Base-by-base conservation (phyloP, 2,329 filamentous ascomycete species). In the Camillea tinctor region DNA sequence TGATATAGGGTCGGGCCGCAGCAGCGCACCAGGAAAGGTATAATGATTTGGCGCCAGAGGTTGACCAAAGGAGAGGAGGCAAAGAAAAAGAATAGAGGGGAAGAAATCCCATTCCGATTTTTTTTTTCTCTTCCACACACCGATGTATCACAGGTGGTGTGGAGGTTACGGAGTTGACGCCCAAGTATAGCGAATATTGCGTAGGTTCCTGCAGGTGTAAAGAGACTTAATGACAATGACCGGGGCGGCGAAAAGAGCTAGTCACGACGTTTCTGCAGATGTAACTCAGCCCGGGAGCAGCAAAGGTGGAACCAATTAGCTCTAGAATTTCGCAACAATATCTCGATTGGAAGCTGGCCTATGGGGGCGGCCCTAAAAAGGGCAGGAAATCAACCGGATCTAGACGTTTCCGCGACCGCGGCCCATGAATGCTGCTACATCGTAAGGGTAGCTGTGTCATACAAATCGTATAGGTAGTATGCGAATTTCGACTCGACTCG, bases 151-250 rank as follows among this genome's bases (percentile, higher is more conserved):
- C 23, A 64, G 61, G 62, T 62, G 51, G 49, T 54, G 62, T 62
- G 60, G 61, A 63, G 55, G 15, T 54, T 40, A 40, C 58, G 58
- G 57, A 64, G 64, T 63, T 66, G 36, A 17, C 62, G 64, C 62
- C 60, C 58, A 62, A 40, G 52, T 44, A 56, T 56, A 58, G 56
- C 54, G 56, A 60, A 61, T 56, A 54, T 22, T 59, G 59, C 58
- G 59, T 59, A 58, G n/a, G 63, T 64, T 64, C 61, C 65, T 67
- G 63, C 63, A 64, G 61, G 63, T 61, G 60, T 55, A 54, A 40
- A 56, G 59, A 57, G 54, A 57, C 30, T 63, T 57, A 50, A 60
- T 60, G 65, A 63, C 63, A 65, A 65, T 64, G 60, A 60, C 63
- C 59, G 56, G 62, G 62, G 62, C 62, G 60, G 40, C 30, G 36